These are phyloP conservation scores for Podospora pseudocomata DNA, from an alignment of 495 filamentous ascomycete species.

Conservation along the genomic window DNA sequence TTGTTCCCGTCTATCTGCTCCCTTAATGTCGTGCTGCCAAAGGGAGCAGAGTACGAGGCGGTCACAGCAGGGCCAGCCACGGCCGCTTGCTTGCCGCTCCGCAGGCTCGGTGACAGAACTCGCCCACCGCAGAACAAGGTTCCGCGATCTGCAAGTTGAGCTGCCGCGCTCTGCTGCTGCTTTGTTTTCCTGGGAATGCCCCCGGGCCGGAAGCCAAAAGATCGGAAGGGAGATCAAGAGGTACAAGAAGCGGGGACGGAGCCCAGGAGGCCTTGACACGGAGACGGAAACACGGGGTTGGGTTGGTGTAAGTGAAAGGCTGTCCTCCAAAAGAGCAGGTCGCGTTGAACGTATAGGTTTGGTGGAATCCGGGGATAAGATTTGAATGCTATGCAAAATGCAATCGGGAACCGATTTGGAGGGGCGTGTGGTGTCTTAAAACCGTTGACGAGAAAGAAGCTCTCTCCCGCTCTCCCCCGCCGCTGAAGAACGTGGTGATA, in stretches of 20 bases:
- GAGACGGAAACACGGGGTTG: neutral
- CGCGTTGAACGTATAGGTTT: neutral
- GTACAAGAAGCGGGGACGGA: neutral
- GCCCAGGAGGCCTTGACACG: neutral
- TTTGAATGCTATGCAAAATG: neutral
- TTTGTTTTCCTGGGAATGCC: neutral
- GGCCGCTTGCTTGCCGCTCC: neutral
- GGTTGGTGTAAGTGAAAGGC: neutral
- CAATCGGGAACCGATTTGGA: neutral
- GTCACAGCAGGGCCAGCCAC: neutral
- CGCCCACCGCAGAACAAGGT: too few relatives aligned
- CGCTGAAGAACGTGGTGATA: neutral
- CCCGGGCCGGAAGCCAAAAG: neutral
- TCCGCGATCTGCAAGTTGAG: neutral
- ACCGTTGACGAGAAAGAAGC: neutral
- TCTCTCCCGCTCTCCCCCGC: neutral
- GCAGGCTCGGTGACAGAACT: too few relatives aligned
- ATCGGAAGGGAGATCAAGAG: neutral
- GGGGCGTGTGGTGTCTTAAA: neutral
- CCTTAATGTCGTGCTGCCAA: neutral
- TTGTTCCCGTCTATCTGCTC: neutral
- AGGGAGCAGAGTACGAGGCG: neutral
- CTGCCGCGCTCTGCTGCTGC: neutral
- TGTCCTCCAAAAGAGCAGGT: neutral
- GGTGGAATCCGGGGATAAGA: neutral